Percentiles rank a stretch among this genome's conserved stretches.
These are phyloP conservation scores for Cordyceps cicadae DNA, from an alignment of 2,329 filamentous ascomycete genomes.

Conservation along the genomic window DNA sequence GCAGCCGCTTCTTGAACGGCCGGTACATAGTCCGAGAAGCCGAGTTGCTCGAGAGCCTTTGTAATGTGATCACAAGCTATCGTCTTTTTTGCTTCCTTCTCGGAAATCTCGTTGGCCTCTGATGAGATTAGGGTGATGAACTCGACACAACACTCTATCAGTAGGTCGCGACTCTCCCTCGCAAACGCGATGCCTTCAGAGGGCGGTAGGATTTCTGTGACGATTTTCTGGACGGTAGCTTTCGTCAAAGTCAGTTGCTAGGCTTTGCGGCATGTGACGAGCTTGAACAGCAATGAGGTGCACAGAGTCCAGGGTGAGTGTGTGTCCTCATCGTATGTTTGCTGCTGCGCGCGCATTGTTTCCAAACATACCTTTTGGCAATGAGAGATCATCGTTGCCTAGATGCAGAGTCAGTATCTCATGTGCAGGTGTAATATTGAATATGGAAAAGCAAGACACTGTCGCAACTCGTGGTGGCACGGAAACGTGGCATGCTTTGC, in stretches of 20 bases:
- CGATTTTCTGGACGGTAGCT: slow-evolving; percentile 75
- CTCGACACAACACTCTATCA: slow-evolving; percentile 98
- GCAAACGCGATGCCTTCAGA: slow-evolving; percentile 74
- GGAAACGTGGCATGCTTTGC: neutral
- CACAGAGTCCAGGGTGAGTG: neutral
- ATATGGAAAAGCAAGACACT: slow-evolving; percentile 11
- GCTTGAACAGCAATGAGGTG: neutral
- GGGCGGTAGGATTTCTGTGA: slow-evolving; percentile 81
- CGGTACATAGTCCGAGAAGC: slow-evolving; percentile 85
- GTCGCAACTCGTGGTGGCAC: neutral
- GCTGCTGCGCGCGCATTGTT: neutral
- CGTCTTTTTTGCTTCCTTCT: slow-evolving; percentile 98
- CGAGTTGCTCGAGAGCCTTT: slow-evolving; percentile 84
- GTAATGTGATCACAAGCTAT: slow-evolving; percentile 98
- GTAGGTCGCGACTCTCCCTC: slow-evolving; percentile 86
- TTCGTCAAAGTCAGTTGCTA: slow-evolving; percentile 19
- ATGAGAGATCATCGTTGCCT: slow-evolving; percentile 56
- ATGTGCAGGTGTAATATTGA: slow-evolving; percentile 25
- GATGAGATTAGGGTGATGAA: slow-evolving; percentile 98
- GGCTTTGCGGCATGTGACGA: neutral
- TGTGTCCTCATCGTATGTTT: neutral
- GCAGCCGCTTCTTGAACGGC: slow-evolving; percentile 79
- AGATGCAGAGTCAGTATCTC: neutral
- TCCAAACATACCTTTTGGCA: slow-evolving; percentile 49
- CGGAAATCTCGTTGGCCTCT: slow-evolving; percentile 96